Percentiles rank a stretch among this genome's conserved stretches.
Evolutionary conservation across 306 rosid genomes (phyloP).

Genomic region (Vicia faba): DNA sequence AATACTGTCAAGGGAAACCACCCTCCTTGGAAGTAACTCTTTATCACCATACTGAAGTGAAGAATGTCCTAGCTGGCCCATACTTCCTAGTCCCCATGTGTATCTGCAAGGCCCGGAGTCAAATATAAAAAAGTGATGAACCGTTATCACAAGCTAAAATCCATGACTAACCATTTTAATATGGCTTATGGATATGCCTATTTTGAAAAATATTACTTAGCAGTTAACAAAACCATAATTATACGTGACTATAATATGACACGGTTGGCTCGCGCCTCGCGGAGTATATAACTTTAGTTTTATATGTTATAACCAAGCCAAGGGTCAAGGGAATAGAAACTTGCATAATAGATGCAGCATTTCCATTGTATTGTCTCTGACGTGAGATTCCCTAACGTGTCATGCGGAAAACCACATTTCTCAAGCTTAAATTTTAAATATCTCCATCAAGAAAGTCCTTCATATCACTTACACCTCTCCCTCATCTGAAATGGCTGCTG

Average conservation of each 20-base stretch:
- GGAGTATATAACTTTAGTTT: conserved; percentile 28
- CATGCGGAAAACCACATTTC: conserved; percentile 68
- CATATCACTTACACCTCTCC: conserved; percentile 97
- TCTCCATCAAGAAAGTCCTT: conserved; percentile 69
- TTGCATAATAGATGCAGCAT: conserved; percentile 63
- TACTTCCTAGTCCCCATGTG: conserved; percentile 93
- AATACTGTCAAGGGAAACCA: conserved; percentile 78
- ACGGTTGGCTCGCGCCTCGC: conserved; percentile 21
- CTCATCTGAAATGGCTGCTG: conserved; percentile 84
- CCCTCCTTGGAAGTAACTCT: conserved; percentile 89
- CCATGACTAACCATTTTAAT: not conserved
- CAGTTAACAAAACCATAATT: conserved; percentile 6
- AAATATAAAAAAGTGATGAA: conserved; percentile 33
- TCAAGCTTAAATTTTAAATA: conserved; percentile 58
- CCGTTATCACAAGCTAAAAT: conserved; percentile 4
- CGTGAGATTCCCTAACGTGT: conserved; percentile 64
- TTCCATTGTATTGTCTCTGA: conserved; percentile 60
- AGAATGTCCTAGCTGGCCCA: conserved; percentile 99
- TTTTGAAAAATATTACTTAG: not conserved
- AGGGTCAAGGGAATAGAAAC: conserved; percentile 55
- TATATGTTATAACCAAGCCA: conserved; percentile 44
- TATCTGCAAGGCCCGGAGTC: conserved; percentile 56
- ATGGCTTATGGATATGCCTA: not conserved
- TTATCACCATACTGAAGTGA: conserved; percentile 82
- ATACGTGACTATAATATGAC: conserved; percentile 22